Conservation (phyloP, 2,329 filamentous ascomycete genomes). For the Xylaria sp. region DNA sequence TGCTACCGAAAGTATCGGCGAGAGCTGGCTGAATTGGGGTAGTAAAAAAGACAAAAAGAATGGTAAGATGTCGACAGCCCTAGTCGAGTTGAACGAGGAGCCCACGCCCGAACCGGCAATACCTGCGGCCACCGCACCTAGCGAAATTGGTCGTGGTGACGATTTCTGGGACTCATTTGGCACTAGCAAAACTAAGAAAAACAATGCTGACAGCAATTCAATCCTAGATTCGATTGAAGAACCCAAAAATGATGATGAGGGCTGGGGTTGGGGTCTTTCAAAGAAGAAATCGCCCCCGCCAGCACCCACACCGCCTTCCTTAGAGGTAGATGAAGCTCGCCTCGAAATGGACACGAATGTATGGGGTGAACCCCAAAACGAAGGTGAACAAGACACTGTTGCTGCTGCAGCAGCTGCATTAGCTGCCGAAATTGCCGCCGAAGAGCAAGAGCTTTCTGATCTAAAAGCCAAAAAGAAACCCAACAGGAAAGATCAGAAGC, state of each 20-base stretch:
- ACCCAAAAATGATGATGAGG: slow-evolving; percentile 54
- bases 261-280: slow-evolving; percentile 57
- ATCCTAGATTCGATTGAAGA: slow-evolving; percentile 58
- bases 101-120: slow-evolving; percentile 33
- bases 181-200: slow-evolving; percentile 41
- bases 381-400: slow-evolving; percentile 53
- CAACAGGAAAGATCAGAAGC: slow-evolving; percentile 46
- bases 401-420: slow-evolving; percentile 43
- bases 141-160: slow-evolving; percentile 36
- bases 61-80: slow-evolving; percentile 40
- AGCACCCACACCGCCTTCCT: slow-evolving; percentile 59
- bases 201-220: slow-evolving; percentile 47
- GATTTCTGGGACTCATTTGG: slow-evolving; percentile 41
- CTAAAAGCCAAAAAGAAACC: slow-evolving; percentile 49
- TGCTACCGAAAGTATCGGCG: slow-evolving; percentile 22
- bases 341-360: slow-evolving; percentile 50
- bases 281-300: slow-evolving; percentile 58
- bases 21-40: slow-evolving; percentile 41
- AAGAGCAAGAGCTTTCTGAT: slow-evolving; percentile 52
- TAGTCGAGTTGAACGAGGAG: slow-evolving; percentile 42
- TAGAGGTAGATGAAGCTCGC: slow-evolving; percentile 53
- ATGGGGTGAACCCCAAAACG: slow-evolving; percentile 44
- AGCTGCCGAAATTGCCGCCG: slow-evolving; percentile 53
- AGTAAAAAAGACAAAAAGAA: slow-evolving; percentile 48
- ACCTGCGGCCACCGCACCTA: slow-evolving; percentile 37